Evolutionary conservation across 257 asterid genomes (phyloP).

Genomic region (Phtheirospermum japonicum): DNA sequence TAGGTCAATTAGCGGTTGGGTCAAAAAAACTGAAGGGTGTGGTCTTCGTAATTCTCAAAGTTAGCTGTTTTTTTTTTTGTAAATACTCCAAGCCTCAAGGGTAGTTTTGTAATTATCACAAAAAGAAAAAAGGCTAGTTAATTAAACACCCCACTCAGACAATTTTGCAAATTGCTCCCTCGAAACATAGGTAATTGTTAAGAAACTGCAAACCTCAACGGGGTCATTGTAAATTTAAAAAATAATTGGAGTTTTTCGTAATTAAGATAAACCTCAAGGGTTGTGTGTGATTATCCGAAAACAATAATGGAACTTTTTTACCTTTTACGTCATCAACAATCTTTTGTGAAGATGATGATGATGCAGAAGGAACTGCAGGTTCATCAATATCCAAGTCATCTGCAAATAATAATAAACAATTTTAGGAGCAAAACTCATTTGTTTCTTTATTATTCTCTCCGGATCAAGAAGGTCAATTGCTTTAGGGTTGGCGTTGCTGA

Average conservation of each 20-base stretch:
- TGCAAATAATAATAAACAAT: slow-evolving; percentile 35
- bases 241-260: background rate
- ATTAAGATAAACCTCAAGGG: background rate
- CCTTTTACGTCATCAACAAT: slow-evolving; percentile 43
- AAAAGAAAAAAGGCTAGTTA: background rate
- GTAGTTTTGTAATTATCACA: background rate
- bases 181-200: background rate
- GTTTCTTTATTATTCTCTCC: background rate
- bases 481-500: slow-evolving; percentile 13
- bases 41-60: no score
- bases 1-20: no score
- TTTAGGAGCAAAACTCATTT: slow-evolving; percentile 23
- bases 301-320: slow-evolving; percentile 30
- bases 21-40: no score
- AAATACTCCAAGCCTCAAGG: no score
- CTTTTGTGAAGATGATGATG: slow-evolving; percentile 50
- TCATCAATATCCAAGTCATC: slow-evolving; percentile 78
- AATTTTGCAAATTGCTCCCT: background rate
- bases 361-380: slow-evolving; percentile 41
- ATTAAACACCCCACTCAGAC: background rate
- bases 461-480: slow-evolving; percentile 16
- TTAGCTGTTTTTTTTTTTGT: no score
- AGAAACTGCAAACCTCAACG: background rate
- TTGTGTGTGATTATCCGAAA: background rate
- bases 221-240: background rate